phyloP scores from a whole-genome alignment of 495 filamentous ascomycete species.

The Hamigera avellanea region DNA sequence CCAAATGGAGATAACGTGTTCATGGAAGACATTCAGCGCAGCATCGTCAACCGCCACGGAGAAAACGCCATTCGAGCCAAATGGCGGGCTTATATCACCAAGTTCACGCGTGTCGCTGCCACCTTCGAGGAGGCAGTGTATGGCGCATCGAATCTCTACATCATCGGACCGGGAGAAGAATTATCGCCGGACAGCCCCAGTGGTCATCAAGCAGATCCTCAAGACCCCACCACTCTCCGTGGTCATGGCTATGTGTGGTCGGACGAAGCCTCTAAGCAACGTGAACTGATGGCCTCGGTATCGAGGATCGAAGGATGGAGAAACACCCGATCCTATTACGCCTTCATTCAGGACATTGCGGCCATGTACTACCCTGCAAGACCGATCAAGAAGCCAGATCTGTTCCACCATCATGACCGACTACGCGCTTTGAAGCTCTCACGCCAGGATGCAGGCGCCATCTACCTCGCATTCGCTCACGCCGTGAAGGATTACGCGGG shows the following conservation, averaged over 20 bases:
- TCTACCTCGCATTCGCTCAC: slow-evolving; percentile 70
- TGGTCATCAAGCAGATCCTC: slow-evolving; percentile 27
- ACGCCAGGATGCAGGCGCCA: slow-evolving; percentile 55
- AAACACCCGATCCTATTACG: slow-evolving; percentile 87
- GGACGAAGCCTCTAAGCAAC: slow-evolving; percentile 65
- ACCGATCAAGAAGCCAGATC: slow-evolving; percentile 72
- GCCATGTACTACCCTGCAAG: slow-evolving; percentile 40
- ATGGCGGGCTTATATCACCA: slow-evolving; percentile 80
- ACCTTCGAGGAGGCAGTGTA: slow-evolving; percentile 94
- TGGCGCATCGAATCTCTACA: slow-evolving; percentile 80
- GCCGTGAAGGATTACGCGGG: slow-evolving; percentile 74
- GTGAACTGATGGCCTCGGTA: slow-evolving; percentile 80
- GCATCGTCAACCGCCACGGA: slow-evolving; percentile 75
- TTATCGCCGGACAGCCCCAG: slow-evolving; percentile 36
- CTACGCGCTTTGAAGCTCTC: slow-evolving; percentile 66
- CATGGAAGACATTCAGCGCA: slow-evolving; percentile 72
- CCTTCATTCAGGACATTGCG: slow-evolving; percentile 74
- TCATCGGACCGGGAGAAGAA: slow-evolving; percentile 51
- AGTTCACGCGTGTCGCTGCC: slow-evolving; percentile 83
- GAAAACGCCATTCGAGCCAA: slow-evolving; percentile 83
- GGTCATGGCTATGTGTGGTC: slow-evolving; percentile 96
- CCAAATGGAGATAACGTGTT: slow-evolving; percentile 83
- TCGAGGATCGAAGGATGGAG: slow-evolving; percentile 93
- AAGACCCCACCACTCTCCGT: slow-evolving; percentile 47
- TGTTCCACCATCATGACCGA: slow-evolving; percentile 86